Base-by-base conservation (phyloP, 2,329 filamentous ascomycete genomes). In the Alternaria atra region DNA sequence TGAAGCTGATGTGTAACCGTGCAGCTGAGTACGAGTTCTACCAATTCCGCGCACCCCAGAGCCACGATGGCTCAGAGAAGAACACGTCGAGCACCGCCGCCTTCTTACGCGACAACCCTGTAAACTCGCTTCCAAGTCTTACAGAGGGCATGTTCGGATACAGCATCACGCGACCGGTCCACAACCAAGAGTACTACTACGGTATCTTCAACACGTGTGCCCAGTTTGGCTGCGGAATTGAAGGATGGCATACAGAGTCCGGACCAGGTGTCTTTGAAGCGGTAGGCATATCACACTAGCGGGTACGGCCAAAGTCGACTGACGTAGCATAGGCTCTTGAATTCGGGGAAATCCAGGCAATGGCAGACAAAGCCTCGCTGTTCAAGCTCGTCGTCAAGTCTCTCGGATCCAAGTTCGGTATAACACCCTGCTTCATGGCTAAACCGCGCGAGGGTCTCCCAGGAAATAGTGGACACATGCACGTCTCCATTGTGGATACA, bases 391-490 rank as follows among this genome's bases (percentile, higher is more conserved):
- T 91, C 20, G 93, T 97, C 67, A 97, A 97, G 81, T 93, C 92
- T 9, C 87, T 97, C 39, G 92, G 92, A 44, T 91, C 89, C 58
- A 91, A 92, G 74, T 92, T 93, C 77, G 93, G 92, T 68, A 97
- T 99, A 75, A 97, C 93, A 0, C 95, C 95, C 0, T 97, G 92
- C 80, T 99, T 99, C 84, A 99, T 99, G 95, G 95, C 95, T 15
- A 99, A 99, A 80, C 95, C 95, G 3, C 89, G 91, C 67, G 87
- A 96, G 72, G 93, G 94, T 0, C 84, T 98, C 0, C 95, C 95
- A 0, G 95, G 95, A 47, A 98, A 98, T 82, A 95, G 91, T 65
- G 95, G 95, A 1, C 95, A 99, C 77, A 94, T 97, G 85, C 95
- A 99, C 78, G 85, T 98, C 63, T 98, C 94, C 1, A 83, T 99